Base-by-base conservation (phyloP, 257 asterid genomes). In the Solanum corneliomulleri region DNA sequence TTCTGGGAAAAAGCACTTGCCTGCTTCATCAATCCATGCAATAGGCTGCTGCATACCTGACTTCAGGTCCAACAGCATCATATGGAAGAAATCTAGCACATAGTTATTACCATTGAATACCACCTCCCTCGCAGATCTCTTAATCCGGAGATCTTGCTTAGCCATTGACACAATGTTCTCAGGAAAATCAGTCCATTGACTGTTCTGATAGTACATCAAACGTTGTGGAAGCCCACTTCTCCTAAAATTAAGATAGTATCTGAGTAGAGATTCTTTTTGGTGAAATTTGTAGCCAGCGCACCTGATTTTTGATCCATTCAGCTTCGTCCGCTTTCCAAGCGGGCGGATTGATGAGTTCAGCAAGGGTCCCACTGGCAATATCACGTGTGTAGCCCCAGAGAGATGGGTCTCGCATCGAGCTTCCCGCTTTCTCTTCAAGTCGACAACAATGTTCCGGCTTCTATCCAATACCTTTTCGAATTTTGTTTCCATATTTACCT, bases 21-120 rank as follows among this genome's bases (percentile, higher is more conserved):
- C 99, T 56, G 94, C 90, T 78, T 91, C 94, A 91, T 96, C 99
- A 89, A 96, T 93, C 98, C 99, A 96, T 52, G 98, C 98, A 90
- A 96, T 94, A 23, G 97, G 93, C 64, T 90, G 93, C 69, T 78
- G 91, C 85, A 85, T 58, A 82, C 99, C 98, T 7, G 94, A 93
- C 82, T 85, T 81, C 94, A 96, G 80, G 91, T 95, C 97, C 90
- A 93, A 86, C 89, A 80, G 91, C 77, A 89, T 88, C 99, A 95
- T 95, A 85, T 92, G 97, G 88, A 95, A 74, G 87, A 96, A 95
- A 91, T 95, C 98, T 29, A 96, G 92, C 82, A 90, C 89, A 87
- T 92, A 77, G 84, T 52, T 83, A 82, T 88, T 85, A 37, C 92
- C 93, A 86, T 93, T 88, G 64, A 94, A 49, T 83, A 90, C 93